These are phyloP conservation scores for Ophiostoma pallidulum DNA, from an alignment of 2,329 filamentous ascomycete genomes.

Conservation along the genomic window DNA sequence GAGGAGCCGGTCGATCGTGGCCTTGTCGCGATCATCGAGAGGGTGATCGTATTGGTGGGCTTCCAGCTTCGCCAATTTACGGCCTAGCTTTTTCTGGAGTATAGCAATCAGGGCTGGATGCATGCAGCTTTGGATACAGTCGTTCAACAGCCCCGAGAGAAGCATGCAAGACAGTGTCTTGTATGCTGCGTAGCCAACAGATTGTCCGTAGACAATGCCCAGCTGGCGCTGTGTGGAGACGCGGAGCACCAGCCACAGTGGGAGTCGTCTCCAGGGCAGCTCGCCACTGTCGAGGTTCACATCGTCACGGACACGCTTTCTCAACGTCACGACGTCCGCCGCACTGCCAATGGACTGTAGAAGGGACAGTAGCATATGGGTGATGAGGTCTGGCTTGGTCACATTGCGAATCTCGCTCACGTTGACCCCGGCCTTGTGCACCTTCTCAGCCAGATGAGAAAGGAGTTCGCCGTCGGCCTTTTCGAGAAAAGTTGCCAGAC, in stretches of 20 bases:
- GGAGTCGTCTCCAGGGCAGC: conserved; percentile 52
- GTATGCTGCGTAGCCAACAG: conserved; percentile 40
- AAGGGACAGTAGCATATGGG: conserved; percentile 49
- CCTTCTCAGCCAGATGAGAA: conserved; percentile 33
- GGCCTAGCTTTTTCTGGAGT: conserved; percentile 40
- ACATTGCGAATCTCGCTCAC: conserved; percentile 50
- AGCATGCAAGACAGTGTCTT: conserved; percentile 47
- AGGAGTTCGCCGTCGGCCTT: conserved; percentile 42
- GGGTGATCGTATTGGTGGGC: background rate
- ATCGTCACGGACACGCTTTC: conserved; percentile 56
- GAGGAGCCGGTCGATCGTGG: conserved; percentile 9
- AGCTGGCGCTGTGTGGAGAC: conserved; percentile 48
- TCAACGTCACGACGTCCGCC: conserved; percentile 28
- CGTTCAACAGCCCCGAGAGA: conserved; percentile 36
- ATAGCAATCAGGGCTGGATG: conserved; percentile 27
- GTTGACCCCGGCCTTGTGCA: conserved; percentile 39
- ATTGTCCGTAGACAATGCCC: conserved; percentile 27
- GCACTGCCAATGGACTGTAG: conserved; percentile 43
- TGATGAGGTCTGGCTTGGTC: conserved; percentile 46
- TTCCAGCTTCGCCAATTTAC: conserved; percentile 50
- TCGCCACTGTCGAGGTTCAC: conserved; percentile 38
- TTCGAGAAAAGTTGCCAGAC: conserved; percentile 43
- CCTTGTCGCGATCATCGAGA: conserved; percentile 20
- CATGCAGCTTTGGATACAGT: conserved; percentile 20
- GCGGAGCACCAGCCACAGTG: conserved; percentile 53